Conservation (phyloP, 495 filamentous ascomycete species). For the Aspergillus mulundensis region DNA sequence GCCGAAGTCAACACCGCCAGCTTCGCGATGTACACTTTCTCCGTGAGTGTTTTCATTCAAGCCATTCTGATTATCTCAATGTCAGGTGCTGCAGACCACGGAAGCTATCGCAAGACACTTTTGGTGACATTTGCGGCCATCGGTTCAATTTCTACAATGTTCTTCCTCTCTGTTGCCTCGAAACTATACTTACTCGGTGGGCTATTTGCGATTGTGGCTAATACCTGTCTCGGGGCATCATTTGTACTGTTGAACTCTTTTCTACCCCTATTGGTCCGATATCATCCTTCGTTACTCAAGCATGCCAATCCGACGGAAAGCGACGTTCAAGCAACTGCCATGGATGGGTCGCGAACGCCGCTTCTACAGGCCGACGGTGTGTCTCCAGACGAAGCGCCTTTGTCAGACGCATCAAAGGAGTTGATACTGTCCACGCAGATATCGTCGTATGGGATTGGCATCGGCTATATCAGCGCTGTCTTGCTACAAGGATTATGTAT, state of each 20-base stretch:
- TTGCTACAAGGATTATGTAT: slow-evolving; percentile 76
- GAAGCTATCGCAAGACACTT: slow-evolving; percentile 84
- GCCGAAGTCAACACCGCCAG: slow-evolving; percentile 90
- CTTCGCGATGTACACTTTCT: slow-evolving; percentile 98
- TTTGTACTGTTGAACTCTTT: slow-evolving; percentile 85
- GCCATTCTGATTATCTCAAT: slow-evolving; percentile 90
- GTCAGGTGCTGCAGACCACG: slow-evolving; percentile 93
- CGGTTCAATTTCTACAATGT: slow-evolving; percentile 80
- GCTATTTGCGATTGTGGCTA: slow-evolving; percentile 80
- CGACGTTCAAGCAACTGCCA: neutral
- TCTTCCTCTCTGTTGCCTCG: slow-evolving; percentile 74
- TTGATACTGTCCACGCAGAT: slow-evolving; percentile 77
- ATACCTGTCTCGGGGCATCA: slow-evolving; percentile 83
- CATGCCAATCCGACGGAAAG: neutral
- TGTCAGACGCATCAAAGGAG: slow-evolving; percentile 49
- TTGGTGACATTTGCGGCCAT: slow-evolving; percentile 77
- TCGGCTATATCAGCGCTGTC: slow-evolving; percentile 82
- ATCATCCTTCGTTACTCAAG: slow-evolving; percentile 55
- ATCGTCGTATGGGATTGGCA: slow-evolving; percentile 84
- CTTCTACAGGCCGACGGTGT: slow-evolving; percentile 19
- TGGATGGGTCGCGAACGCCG: slow-evolving; percentile 33
- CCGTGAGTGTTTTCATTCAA: slow-evolving; percentile 83
- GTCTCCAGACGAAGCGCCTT: neutral
- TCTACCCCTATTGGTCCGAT: slow-evolving; percentile 72
- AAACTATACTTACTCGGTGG: slow-evolving; percentile 74